Evolutionary conservation across 2,329 filamentous ascomycete species (phyloP).

Genomic region (Rhexocercosporidium sp.): DNA sequence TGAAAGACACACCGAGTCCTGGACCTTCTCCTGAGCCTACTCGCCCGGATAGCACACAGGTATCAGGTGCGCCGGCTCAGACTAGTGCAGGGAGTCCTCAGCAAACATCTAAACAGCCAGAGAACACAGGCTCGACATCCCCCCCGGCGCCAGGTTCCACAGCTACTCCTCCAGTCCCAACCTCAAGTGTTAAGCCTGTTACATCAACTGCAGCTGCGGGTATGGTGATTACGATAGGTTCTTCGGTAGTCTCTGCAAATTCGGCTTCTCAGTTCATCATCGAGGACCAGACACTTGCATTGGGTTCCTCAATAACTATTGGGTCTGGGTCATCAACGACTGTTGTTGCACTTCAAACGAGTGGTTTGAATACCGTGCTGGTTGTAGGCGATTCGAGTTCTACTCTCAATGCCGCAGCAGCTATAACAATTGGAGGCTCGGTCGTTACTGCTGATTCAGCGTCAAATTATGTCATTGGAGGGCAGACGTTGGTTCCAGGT

Average conservation of each 20-base stretch:
- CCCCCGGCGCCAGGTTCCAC: neutral
- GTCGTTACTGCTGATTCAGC: constrained; percentile 16
- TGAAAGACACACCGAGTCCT: neutral
- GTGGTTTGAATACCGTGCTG: constrained; percentile 5
- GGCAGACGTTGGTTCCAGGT: constrained; percentile 21
- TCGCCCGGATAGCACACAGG: neutral
- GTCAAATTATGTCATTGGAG: constrained; percentile 14
- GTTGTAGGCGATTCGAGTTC: constrained; percentile 8
- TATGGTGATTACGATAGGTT: constrained; percentile 9
- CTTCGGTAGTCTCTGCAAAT: constrained; percentile 4
- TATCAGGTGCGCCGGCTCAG: neutral
- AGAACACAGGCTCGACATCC: neutral
- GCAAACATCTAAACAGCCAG: neutral
- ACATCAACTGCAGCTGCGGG: neutral
- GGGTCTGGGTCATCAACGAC: constrained; percentile 14
- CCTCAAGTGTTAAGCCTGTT: too few relatives aligned
- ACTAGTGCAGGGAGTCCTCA: neutral
- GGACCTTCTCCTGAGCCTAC: neutral
- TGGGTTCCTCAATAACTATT: constrained; percentile 13
- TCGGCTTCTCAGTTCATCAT: constrained; percentile 14
- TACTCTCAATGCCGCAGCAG: neutral
- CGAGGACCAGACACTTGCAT: constrained; percentile 11
- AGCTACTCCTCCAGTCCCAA: neutral
- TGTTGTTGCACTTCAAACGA: constrained; percentile 11
- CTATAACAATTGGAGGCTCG: neutral